Evolutionary conservation across 371 early-diverging fungal genomes (phyloP).

Genomic region (Mortierella sp.): DNA sequence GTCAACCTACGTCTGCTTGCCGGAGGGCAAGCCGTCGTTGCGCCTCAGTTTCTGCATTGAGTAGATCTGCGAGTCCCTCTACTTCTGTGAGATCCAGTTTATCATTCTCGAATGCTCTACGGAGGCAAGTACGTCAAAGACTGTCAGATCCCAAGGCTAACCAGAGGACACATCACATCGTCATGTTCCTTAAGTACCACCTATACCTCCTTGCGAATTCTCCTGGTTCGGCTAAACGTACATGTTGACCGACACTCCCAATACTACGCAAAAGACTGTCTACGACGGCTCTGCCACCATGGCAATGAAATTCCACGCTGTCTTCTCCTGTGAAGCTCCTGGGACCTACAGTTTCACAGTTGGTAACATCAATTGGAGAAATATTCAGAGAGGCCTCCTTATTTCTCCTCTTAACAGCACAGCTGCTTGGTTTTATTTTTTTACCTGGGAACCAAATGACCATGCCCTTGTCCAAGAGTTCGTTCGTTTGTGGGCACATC

Average conservation of each 20-base stretch:
- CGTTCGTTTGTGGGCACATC: conserved; percentile 60
- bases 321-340: conserved; percentile 87
- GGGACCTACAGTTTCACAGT: too few relatives aligned
- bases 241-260: conserved; percentile 48
- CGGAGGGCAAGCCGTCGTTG: conserved; percentile 77
- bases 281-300: conserved; percentile 83
- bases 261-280: conserved; percentile 70
- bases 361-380: too few relatives aligned
- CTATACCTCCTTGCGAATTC: conserved; percentile 71
- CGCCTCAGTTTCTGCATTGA: conserved; percentile 87
- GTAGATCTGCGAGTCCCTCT: conserved; percentile 83
- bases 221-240: conserved; percentile 81
- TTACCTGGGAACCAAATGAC: conserved; percentile 76
- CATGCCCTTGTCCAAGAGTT: conserved; percentile 70
- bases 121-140: neutral
- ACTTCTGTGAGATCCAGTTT: conserved; percentile 83
- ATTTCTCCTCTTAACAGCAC: too few relatives aligned
- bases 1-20: conserved; percentile 72
- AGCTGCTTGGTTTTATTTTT: too few relatives aligned
- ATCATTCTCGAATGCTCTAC: conserved; percentile 81
- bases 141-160: too few relatives aligned
- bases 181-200: too few relatives aligned
- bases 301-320: conserved; percentile 82
- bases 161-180: too few relatives aligned
- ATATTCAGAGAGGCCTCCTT: too few relatives aligned